Base-by-base conservation (phyloP, 352 stramenopile genomes). In the Pythium rhizo-oryzae region DNA sequence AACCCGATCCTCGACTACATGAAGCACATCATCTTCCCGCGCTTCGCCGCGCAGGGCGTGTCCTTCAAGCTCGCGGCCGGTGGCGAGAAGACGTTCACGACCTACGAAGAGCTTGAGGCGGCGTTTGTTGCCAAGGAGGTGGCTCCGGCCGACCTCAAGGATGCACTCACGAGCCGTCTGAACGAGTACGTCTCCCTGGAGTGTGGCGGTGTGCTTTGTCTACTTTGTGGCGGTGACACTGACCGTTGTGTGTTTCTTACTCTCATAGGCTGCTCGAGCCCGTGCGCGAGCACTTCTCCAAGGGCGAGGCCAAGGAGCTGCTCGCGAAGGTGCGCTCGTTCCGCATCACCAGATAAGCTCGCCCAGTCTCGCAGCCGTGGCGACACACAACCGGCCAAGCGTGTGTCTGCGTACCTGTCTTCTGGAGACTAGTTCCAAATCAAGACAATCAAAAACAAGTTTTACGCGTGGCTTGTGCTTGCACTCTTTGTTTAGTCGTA, bases 1-100 rank as follows among this genome's bases (percentile, higher is more conserved):
- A 99, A 99, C 87, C 97, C 97, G 53, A 98, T 98, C 74, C 79
- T 99, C 21, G 97, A 99, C 76, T 99, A 99, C 85, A 93, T 99
- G 80, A 93, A 98, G 75, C 85, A 99, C 81, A 98, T 99, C 72
- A 97, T 99, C 76, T 98, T 98, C 59, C 87, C 85, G 21, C 84
- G 90, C 69, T 94, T 81, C 59, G 75, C 74, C 13, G 55, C 66
- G 23, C 47, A 77, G 55, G 80, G 84, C 41, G 82, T 93, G 4
- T 63, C 64, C 8, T 74, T 92, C 62, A 84, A 84, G 76, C 69
- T 82, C 33, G 76, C 58, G 16, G 70, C 80, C 55, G 84, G 77
- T 54, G 69, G 77, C 50, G 68, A 79, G 44, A 84, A 93, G 66
- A 93, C 84, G 8, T 99, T 99, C 68, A 74, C 79, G 30, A 80